Base-by-base conservation (phyloP, 2,329 filamentous ascomycete species). In the Pseudogymnoascus sp. region DNA sequence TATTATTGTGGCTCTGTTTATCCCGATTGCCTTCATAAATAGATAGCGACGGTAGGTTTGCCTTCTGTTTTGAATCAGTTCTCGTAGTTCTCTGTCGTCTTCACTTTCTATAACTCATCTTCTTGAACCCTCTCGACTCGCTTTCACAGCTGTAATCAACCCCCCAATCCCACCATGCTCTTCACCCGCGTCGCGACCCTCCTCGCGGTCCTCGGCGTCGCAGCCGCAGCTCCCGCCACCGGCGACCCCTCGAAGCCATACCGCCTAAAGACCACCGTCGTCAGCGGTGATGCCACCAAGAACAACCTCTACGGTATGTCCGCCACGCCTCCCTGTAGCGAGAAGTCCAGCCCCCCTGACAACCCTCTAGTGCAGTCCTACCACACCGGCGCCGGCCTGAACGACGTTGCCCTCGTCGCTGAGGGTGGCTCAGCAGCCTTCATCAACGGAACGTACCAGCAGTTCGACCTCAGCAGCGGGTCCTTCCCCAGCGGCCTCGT, bases 251-350 rank as follows among this genome's bases (percentile, higher is more conserved):
- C 31, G 17, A 60, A 35, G 29, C 31, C 31, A 35, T 69, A 68
- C 42, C 63, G 66, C 46, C 65, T 69, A 19, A 64, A 66, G 61
- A 69, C 64, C 11, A 42, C 61, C 10, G 67, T 69, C 33, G 44
- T 64, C 26, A 42, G 38, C 15, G 63, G 59, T 11, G 65, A 65
- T 59, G 29, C 63, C 29, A 19, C 19, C n/a, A 67, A 66, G 33
- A 61, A 67, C 33, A 61, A 61, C 15, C 64, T 69, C 9, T 69
- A 69, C 26, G 44, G 44, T 50, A 23, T 63, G 50, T 17, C 15
- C 21, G 37, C 56, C 7, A 4, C 33, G 26, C 17, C 23, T 37
- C 46, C 46, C 26, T 31, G n/a, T 26, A 31, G 9, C 46, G 10
- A 46, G 42, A 31, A 33, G 26, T 13, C 26, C 26, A 53, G 26